Evolutionary conservation across 805 yeast genomes (phyloP), one percentile per base, ranked within the genome.

Genomic region (Wickerhamiella kurtzmanii): DNA sequence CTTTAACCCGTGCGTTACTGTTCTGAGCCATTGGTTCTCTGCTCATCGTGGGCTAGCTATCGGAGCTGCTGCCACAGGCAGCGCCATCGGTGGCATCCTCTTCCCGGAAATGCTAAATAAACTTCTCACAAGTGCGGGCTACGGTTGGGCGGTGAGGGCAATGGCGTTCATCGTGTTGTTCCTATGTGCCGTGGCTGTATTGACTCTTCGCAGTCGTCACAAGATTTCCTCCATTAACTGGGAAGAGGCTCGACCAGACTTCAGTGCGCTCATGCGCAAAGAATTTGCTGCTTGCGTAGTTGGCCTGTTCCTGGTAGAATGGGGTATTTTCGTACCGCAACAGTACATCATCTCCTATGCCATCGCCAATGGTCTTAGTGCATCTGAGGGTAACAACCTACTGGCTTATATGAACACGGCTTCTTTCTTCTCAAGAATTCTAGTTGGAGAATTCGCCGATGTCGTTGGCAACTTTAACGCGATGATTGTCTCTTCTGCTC

Each of bases 61-160:
- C 28, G 82, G 83, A 0, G 52, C 77, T 2, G 79, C 80, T 4
- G 73, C 78, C 48, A 61, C 75, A 15, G 85, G 84, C 3, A 83
- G 82, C 1, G 73, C 80, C 3, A 60, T 76, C 4, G 85, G 83
- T 1, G 85, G 85, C 3, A 66, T 77, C 3, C 54, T 76, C 3
- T 73, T 75, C 56, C 82, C 85, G 1, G 57, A 78, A 35, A 60
- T 75, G 57, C 58, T 79, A 48, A 62, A 71, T 46, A 57, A 65
- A 9, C 56, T 75, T 44, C 73, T 72, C 52, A 56, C 64, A 1
- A 56, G 60, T 11, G 59, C 72, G n/a, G 84, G 84, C 1, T 79
- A 67, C 57, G 69, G 64, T 1, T 78, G 82, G 81, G 70, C 81
- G 1, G 69, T 77, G 48, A 61, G 83, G 37, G 65, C 71, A 4